Percentiles rank a stretch among this genome's conserved stretches.
Evolutionary conservation across 2,329 filamentous ascomycete genomes (phyloP).

Genomic region (Aureobasidium subglaciale): DNA sequence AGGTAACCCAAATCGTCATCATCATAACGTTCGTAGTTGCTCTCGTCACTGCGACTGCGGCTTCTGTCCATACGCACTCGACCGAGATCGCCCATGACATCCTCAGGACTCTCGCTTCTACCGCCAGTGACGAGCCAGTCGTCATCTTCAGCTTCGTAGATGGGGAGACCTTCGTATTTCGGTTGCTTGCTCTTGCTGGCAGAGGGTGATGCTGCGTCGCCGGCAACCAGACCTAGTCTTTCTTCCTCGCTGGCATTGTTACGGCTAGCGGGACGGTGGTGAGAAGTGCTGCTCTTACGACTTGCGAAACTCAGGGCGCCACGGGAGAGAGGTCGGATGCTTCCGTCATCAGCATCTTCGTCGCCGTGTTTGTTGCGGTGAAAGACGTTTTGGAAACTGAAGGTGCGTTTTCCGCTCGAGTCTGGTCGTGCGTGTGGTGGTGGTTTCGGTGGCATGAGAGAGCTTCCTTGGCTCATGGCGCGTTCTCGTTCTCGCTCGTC

Average conservation of each 20-base stretch:
- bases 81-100: conserved; percentile 22
- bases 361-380: conserved; percentile 40
- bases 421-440: conserved; percentile 44
- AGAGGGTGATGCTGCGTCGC: conserved; percentile 21
- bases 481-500: conserved; percentile 32
- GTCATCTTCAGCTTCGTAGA: conserved; percentile 19
- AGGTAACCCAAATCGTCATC: conserved; percentile 4
- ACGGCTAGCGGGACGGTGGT: neutral
- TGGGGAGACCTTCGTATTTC: neutral
- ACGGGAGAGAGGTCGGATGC: conserved; percentile 26
- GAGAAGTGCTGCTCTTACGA: conserved; percentile 9
- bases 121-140: conserved; percentile 28
- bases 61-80: conserved; percentile 1
- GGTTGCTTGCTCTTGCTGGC: neutral
- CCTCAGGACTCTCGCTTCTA: conserved; percentile 24
- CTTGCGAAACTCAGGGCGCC: conserved; percentile 23
- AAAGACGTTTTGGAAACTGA: conserved; percentile 88
- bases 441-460: conserved; percentile 46
- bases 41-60: neutral
- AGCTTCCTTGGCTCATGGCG: conserved; percentile 36
- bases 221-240: conserved; percentile 30
- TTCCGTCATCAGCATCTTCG: conserved; percentile 23
- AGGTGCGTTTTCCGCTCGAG: conserved; percentile 34
- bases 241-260: conserved; percentile 30
- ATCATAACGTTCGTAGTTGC: conserved; percentile 13